A percentile compares a stretch with the other conserved stretches of the same genome.
These are phyloP conservation scores for Monosporozyma aerobia DNA, from an alignment of 805 yeast genomes.

Conservation along the genomic window DNA sequence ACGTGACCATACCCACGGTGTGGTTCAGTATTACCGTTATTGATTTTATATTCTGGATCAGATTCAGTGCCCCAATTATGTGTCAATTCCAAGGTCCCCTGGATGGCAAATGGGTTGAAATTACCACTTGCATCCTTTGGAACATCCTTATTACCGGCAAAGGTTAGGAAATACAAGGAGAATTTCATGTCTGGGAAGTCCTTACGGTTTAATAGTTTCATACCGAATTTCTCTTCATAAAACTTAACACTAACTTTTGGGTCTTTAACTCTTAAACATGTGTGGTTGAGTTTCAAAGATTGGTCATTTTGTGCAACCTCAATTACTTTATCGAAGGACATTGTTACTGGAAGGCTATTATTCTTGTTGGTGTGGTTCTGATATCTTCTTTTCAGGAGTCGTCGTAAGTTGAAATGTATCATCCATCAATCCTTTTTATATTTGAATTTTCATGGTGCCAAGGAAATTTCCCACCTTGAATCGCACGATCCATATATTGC, in stretches of 20 bases:
- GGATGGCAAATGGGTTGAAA: constrained; percentile 18
- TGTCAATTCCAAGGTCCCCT: constrained; percentile 75
- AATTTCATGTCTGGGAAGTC: constrained; percentile 49
- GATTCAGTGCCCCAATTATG: constrained; percentile 69
- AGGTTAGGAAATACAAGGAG: constrained; percentile 61
- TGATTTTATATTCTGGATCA: constrained; percentile 46
- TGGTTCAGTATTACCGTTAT: constrained; percentile 80
- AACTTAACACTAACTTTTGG: constrained; percentile 64
- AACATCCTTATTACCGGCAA: constrained; percentile 17
- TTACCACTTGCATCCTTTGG: constrained; percentile 36
- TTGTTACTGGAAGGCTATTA: background rate
- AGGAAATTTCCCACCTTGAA: too few species aligned
- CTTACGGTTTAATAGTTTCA: constrained; percentile 47
- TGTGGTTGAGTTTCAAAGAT: constrained; percentile 45
- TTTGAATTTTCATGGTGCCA: too few species aligned
- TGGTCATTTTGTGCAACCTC: constrained; percentile 18
- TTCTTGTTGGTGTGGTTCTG: background rate
- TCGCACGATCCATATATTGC: too few species aligned
- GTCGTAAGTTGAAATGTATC: background rate
- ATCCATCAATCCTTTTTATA: too few species aligned
- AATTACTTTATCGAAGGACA: constrained; percentile 6
- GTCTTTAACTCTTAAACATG: constrained; percentile 74
- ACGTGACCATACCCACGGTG: constrained; percentile 91
- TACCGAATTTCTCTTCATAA: constrained; percentile 66
- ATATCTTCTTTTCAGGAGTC: background rate